A percentile compares a stretch with the other conserved stretches of the same genome.
Evolutionary conservation across 176 grass and related monocot species (phyloP).

Genomic region (Carex scoparia): DNA sequence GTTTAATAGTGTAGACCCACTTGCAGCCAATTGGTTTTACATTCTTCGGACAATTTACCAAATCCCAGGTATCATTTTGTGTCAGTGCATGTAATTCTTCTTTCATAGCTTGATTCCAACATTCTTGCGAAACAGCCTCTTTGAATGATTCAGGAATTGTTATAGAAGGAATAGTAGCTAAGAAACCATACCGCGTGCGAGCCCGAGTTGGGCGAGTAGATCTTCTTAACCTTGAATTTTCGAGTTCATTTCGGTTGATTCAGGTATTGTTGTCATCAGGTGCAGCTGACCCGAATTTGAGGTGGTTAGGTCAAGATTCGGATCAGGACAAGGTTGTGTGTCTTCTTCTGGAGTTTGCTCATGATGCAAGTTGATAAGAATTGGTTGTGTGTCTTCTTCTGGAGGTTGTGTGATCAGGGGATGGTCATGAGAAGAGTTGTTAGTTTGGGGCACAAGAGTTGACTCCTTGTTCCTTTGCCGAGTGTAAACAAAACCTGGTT

Average conservation of each 20-base stretch:
- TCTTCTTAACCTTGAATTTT: background rate
- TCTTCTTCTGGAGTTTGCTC: too few relatives aligned
- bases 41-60: background rate
- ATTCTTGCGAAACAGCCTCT: background rate
- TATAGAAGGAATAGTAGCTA: background rate
- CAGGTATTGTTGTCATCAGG: background rate
- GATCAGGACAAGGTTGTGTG: too few relatives aligned
- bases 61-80: background rate
- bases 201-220: background rate
- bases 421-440: background rate
- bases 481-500: background rate
- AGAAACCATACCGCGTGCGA: background rate
- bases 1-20: constrained; percentile 1
- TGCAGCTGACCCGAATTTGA: too few relatives aligned
- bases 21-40: background rate
- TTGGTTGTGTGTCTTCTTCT: too few relatives aligned
- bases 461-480: background rate
- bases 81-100: background rate
- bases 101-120: background rate
- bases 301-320: background rate
- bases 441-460: background rate
- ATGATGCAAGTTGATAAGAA: too few relatives aligned
- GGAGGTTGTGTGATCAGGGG: background rate
- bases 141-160: background rate
- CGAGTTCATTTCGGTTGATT: background rate